These are phyloP conservation scores for Xylaria sp. DNA, from an alignment of 2,329 filamentous ascomycete genomes.

Conservation along the genomic window DNA sequence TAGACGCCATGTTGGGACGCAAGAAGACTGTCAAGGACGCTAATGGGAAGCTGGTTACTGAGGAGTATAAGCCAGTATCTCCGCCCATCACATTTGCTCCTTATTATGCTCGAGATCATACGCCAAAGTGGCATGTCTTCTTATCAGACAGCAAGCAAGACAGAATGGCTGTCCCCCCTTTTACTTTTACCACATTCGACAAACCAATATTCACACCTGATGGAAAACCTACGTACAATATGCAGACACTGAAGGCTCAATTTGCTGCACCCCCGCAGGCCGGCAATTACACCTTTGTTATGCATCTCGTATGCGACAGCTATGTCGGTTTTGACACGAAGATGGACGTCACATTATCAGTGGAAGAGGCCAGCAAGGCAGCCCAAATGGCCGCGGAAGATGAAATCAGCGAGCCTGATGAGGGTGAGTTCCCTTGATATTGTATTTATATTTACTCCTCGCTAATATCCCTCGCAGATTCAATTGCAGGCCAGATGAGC, in stretches of 20 bases:
- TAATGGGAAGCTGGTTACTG: constrained; percentile 66
- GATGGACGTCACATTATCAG: constrained; percentile 87
- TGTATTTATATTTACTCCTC: constrained; percentile 1
- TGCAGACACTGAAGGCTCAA: constrained; percentile 97
- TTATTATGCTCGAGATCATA: constrained; percentile 88
- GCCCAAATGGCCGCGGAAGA: constrained; percentile 84
- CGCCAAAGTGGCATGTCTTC: constrained; percentile 94
- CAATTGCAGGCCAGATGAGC: constrained; percentile 87
- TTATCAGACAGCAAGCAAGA: constrained; percentile 93
- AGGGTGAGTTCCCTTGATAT: constrained; percentile 73
- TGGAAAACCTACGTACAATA: constrained; percentile 89
- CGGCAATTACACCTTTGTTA: constrained; percentile 92
- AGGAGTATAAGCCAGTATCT: constrained; percentile 73
- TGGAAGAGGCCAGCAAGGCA: constrained; percentile 90
- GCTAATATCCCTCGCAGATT: constrained; percentile 47
- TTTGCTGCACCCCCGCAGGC: constrained; percentile 94
- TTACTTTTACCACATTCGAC: constrained; percentile 93
- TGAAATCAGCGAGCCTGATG: constrained; percentile 97
- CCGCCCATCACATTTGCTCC: constrained; percentile 91
- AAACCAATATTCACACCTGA: constrained; percentile 83
- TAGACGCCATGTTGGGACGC: constrained; percentile 84
- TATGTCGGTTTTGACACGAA: constrained; percentile 95
- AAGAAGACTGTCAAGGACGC: constrained; percentile 73
- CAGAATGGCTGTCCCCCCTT: constrained; percentile 95
- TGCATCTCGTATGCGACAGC: constrained; percentile 93